A percentile compares a stretch with the other conserved stretches of the same genome.
Conservation (phyloP, 2,329 filamentous ascomycete genomes). For the Hyphodiscus sp. region DNA sequence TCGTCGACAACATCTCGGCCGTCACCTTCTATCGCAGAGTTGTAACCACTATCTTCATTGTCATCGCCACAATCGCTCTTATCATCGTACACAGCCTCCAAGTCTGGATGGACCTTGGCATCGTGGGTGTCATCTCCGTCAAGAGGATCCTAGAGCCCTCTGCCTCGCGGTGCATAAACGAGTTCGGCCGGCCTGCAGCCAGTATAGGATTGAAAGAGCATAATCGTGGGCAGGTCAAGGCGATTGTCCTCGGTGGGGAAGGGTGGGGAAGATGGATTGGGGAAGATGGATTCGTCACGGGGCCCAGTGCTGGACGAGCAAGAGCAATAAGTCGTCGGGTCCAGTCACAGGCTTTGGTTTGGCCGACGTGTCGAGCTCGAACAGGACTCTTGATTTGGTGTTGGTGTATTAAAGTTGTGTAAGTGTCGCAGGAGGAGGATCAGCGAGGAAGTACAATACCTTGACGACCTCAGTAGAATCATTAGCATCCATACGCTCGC, state of each 20-base stretch:
- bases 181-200: conserved; percentile 21
- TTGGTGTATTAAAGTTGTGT: conserved; percentile 13
- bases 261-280: too few relatives aligned
- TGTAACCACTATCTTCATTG: conserved; percentile 1
- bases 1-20: conserved; percentile 1
- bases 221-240: conserved; percentile 1
- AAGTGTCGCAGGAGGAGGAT: conserved; percentile 6
- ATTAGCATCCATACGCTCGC: conserved; percentile 8
- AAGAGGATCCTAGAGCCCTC: conserved; percentile 16
- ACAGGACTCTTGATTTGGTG: conserved; percentile 8
- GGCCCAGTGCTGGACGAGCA: conserved; percentile 19
- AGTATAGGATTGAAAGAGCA: conserved; percentile 24
- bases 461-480: conserved; percentile 12
- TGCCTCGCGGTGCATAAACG: conserved; percentile 20
- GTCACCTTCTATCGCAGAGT: background rate
- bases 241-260: conserved; percentile 18
- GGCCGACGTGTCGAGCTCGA: conserved; percentile 9
- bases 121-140: conserved; percentile 5
- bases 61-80: conserved; percentile 4
- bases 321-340: conserved; percentile 18
- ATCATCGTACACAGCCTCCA: conserved; percentile 3
- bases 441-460: conserved; percentile 1
- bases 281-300: conserved; percentile 3
- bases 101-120: background rate
- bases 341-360: conserved; percentile 18